Evolutionary conservation across 257 asterid genomes (phyloP).

Genomic region (Gynochthodes officinalis): DNA sequence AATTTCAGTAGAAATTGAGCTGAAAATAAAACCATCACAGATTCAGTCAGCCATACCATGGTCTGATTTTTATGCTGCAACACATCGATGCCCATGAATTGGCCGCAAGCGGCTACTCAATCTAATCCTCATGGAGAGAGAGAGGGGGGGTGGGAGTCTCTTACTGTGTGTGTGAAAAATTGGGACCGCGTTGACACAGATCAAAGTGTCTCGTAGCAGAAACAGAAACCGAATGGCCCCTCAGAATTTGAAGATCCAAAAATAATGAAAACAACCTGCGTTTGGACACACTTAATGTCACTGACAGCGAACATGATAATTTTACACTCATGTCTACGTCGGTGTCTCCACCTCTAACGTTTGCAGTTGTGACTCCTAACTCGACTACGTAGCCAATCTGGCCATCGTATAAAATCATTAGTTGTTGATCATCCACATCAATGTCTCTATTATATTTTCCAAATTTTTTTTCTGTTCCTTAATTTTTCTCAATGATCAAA

Average conservation of each 20-base stretch:
- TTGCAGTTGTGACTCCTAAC: slow-evolving; percentile 29
- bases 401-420: slow-evolving; percentile 32
- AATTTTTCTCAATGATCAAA: too few relatives aligned
- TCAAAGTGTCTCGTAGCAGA: slow-evolving; percentile 24
- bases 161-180: neutral
- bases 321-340: slow-evolving; percentile 39
- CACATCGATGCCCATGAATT: slow-evolving; percentile 9
- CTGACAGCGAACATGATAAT: slow-evolving; percentile 52
- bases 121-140: neutral
- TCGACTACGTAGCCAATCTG: slow-evolving; percentile 37
- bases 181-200: slow-evolving; percentile 18
- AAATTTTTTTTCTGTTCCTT: too few relatives aligned
- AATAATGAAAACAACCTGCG: slow-evolving; percentile 43
- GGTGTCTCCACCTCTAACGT: slow-evolving; percentile 27
- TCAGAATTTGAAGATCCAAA: slow-evolving; percentile 40
- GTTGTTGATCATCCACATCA: neutral
- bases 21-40: too few relatives aligned
- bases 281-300: slow-evolving; percentile 42
- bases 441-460: too few relatives aligned
- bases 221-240: slow-evolving; percentile 34
- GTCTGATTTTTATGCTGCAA: neutral
- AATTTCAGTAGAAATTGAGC: too few relatives aligned
- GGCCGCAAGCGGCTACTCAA: slow-evolving; percentile 5
- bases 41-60: too few relatives aligned
- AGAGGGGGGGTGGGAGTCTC: neutral